These are phyloP conservation scores for Inga laurina DNA, from an alignment of 306 rosid genomes.

Conservation along the genomic window DNA sequence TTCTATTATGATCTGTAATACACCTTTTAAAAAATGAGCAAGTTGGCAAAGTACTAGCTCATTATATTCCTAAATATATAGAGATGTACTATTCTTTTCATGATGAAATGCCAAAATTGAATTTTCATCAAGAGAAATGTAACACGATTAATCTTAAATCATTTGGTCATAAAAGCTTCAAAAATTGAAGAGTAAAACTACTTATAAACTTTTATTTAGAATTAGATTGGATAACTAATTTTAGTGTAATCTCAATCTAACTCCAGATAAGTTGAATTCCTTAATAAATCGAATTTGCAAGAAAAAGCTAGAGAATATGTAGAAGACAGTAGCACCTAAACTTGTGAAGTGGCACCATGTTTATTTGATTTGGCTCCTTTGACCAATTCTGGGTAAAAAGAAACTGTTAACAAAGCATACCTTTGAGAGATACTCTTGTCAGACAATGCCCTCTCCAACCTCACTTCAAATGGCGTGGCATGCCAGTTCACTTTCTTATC, in stretches of 20 bases:
- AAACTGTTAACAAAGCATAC: slow-evolving; percentile 27
- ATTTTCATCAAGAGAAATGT: not conserved
- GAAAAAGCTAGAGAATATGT: not conserved
- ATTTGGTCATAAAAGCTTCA: not conserved
- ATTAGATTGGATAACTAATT: not conserved
- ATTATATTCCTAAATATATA: not conserved
- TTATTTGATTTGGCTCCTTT: not conserved
- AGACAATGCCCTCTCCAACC: slow-evolving; percentile 89
- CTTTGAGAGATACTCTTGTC: slow-evolving; percentile 72
- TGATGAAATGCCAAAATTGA: not conserved
- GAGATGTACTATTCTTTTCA: not conserved
- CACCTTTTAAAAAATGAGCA: not conserved
- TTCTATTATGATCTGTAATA: not conserved
- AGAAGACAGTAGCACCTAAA: not conserved
- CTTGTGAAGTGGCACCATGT: not conserved
- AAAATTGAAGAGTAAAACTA: not conserved
- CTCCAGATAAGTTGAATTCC: too few relatives aligned
- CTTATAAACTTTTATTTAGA: not conserved
- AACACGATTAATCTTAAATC: not conserved
- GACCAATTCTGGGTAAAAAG: not conserved
- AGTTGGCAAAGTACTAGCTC: not conserved
- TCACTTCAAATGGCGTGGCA: slow-evolving; percentile 92
- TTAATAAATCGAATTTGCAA: not conserved
- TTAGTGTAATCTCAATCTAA: too few relatives aligned
- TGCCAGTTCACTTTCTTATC: slow-evolving; percentile 98